Percentiles rank a stretch among this genome's conserved stretches.
These are phyloP conservation scores for Phalaenopsis equestris DNA, from an alignment of 106 monocot species.

Conservation along the genomic window DNA sequence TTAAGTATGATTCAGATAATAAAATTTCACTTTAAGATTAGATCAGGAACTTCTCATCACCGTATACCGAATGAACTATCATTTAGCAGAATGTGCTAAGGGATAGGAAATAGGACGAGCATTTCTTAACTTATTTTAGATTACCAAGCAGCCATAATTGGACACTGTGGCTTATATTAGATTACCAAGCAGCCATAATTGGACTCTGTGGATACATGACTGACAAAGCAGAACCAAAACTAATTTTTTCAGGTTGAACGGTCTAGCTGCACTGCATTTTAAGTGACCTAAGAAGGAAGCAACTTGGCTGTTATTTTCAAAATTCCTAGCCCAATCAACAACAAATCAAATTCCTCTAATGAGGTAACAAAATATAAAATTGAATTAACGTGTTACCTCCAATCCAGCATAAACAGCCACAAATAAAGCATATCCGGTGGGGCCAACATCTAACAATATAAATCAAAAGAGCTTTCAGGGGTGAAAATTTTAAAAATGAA, in stretches of 20 bases:
- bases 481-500: not conserved
- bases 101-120: not conserved
- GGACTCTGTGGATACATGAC: too few species aligned
- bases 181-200: too few species aligned
- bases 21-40: not conserved
- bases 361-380: not conserved
- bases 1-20: not conserved
- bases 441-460: slow-evolving; percentile 58
- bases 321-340: not conserved
- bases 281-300: too few species aligned
- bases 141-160: too few species aligned
- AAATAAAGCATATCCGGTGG: slow-evolving; percentile 94
- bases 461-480: not conserved
- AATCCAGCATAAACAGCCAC: slow-evolving; percentile 83
- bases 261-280: too few species aligned
- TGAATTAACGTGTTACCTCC: slow-evolving; percentile 41
- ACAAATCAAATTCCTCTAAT: not conserved
- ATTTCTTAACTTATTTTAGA: too few species aligned
- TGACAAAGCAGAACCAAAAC: too few species aligned
- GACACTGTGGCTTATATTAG: too few species aligned
- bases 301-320: too few species aligned
- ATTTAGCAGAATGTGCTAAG: not conserved
- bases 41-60: not conserved
- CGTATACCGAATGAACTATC: not conserved
- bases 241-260: too few species aligned